Percentiles rank a stretch among this genome's conserved stretches.
Conservation (phyloP, 352 stramenopile species). For the Elongisporangium prolatum region DNA sequence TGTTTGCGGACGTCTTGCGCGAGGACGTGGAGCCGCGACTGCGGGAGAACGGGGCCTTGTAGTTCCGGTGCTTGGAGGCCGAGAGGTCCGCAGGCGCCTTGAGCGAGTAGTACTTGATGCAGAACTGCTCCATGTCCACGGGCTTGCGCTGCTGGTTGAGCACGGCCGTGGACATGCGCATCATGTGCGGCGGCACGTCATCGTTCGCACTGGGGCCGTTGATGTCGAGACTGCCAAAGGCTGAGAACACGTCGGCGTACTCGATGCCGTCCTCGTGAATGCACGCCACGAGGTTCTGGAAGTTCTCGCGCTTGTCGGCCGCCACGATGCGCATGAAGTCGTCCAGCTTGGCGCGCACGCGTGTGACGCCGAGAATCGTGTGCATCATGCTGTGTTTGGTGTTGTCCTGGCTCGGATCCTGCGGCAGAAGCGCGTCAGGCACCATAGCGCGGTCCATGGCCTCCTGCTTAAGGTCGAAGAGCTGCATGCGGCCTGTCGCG, state of each 20-base stretch:
- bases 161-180: slow-evolving; percentile 22
- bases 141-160: slow-evolving; percentile 7
- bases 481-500: slow-evolving; percentile 24
- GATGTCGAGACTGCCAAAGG: slow-evolving; percentile 23
- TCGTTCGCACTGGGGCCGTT: slow-evolving; percentile 5
- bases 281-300: slow-evolving; percentile 50
- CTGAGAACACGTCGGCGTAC: slow-evolving; percentile 57
- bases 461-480: slow-evolving; percentile 53
- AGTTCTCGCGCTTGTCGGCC: slow-evolving; percentile 33
- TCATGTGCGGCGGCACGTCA: slow-evolving; percentile 3
- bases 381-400: slow-evolving; percentile 23
- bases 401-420: slow-evolving; percentile 14
- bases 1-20: slow-evolving; percentile 7
- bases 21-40: slow-evolving; percentile 22
- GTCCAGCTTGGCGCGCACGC: slow-evolving; percentile 50
- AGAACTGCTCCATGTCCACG: slow-evolving; percentile 29
- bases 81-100: slow-evolving; percentile 13
- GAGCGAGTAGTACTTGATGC: slow-evolving; percentile 56
- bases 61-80: neutral
- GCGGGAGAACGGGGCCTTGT: slow-evolving; percentile 22
- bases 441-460: slow-evolving; percentile 38
- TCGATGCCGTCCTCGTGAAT: slow-evolving; percentile 56
- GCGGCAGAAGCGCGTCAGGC: slow-evolving; percentile 10
- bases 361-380: slow-evolving; percentile 52
- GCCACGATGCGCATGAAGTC: slow-evolving; percentile 65